Percentiles rank a stretch among this genome's conserved stretches.
Evolutionary conservation across 108 stramenopile genomes (phyloP).

Genomic region (Cyclostephanos tholiformis): DNA sequence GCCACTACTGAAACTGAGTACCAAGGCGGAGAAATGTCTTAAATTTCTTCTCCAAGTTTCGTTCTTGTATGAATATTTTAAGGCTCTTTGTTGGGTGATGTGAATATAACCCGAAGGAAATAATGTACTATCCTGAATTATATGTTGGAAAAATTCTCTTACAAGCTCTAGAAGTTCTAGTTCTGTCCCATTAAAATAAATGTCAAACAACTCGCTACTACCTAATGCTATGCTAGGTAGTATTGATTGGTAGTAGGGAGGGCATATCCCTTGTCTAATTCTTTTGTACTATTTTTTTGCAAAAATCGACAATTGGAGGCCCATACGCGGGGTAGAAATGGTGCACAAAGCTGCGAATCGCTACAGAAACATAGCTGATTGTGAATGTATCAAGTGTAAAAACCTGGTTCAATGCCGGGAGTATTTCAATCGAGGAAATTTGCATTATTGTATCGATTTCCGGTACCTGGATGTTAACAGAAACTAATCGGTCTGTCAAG

Average conservation of each 20-base stretch:
- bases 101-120: background rate
- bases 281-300: constrained; percentile 11
- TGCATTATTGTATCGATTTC: constrained; percentile 58
- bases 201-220: too few relatives aligned
- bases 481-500: constrained; percentile 73
- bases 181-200: too few relatives aligned
- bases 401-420: constrained; percentile 61
- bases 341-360: constrained; percentile 83
- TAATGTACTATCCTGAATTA: background rate
- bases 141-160: background rate
- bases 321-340: constrained; percentile 89
- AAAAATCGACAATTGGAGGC: constrained; percentile 54
- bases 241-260: background rate
- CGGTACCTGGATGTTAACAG: constrained; percentile 73
- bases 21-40: constrained; percentile 33
- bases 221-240: background rate
- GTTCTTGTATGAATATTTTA: background rate
- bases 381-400: constrained; percentile 78
- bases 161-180: too few relatives aligned
- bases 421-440: constrained; percentile 62
- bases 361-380: constrained; percentile 80
- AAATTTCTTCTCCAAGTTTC: background rate
- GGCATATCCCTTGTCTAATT: background rate
- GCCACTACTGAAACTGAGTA: constrained; percentile 25
- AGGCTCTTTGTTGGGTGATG: background rate